Base-by-base conservation (phyloP, 306 rosid genomes). In the Coriaria nepalensis region DNA sequence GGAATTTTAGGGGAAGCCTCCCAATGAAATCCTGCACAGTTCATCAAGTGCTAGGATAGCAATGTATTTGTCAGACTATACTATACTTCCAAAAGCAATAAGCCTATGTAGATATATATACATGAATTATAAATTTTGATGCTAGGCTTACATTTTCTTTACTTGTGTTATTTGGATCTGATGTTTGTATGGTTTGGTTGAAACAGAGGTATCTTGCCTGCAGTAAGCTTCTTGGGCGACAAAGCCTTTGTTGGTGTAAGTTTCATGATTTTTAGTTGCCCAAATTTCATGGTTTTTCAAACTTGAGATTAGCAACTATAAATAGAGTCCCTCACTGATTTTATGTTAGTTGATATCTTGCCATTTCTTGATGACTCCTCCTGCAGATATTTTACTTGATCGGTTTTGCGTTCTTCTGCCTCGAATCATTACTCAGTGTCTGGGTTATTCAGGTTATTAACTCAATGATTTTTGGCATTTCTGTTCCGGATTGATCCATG, bases 371-470 rank as follows among this genome's bases (percentile, higher is more conserved):
- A 6, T 45, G 14, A 11, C 6, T 40, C 34, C 36, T 52, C 40
- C 61, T 63, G 73, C 79, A 92, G 98, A 66, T 75, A 71, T 73
- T 85, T 50, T 85, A 85, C 83, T 71, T 92, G 15, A 77, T 92
- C 66, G 98, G 98, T 55, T 77, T 78, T 46, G 93, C 63, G 13
- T 40, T 77, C 32, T 85, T 73, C 73, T 57, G 77, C 68, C 62
- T 75, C 0, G 98, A 92, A 75, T 68, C 87, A 9, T 41, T 92
- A 61, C 66, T 92, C 65, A 82, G 94, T 76, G 42, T 85, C 68
- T 85, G 98, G 98, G 98, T 85, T 69, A 70, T 92, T 74, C 93
- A 92, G 98, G 98, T 92, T 50, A 47, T 53, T 37, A 56, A 67
- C 54, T 12, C 14, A 49, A 35, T 37, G 32, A 49, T 44, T 9